phyloP scores from a whole-genome alignment of 441 rosid genomes.

The Metrosideros polymorpha region DNA sequence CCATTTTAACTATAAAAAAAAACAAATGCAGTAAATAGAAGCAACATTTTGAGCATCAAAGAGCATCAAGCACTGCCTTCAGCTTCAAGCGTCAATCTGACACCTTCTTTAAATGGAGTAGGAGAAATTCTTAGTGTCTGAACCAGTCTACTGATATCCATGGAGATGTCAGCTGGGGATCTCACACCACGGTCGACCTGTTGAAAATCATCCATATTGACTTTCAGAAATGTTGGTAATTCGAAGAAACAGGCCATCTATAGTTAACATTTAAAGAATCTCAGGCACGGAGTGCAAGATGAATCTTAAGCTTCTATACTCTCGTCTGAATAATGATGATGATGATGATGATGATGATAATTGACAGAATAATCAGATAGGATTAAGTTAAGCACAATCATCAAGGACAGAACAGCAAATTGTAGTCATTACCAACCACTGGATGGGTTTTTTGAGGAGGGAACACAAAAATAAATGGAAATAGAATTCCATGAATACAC shows the following conservation, averaged over 20 bases:
- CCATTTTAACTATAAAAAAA: neutral
- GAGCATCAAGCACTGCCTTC: constrained; percentile 16
- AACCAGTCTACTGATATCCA: constrained; percentile 66
- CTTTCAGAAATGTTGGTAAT: neutral
- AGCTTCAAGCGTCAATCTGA: constrained; percentile 44
- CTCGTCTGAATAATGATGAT: neutral
- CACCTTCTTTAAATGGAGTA: constrained; percentile 55
- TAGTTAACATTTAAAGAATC: neutral
- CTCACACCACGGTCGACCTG: constrained; percentile 68
- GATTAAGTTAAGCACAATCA: neutral
- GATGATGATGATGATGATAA: neutral
- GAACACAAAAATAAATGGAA: neutral
- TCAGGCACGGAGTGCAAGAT: neutral
- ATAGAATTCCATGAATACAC: neutral
- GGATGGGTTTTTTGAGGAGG: neutral
- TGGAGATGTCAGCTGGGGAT: constrained; percentile 86
- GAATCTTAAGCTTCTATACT: neutral
- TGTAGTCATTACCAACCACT: neutral
- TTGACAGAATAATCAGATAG: neutral
- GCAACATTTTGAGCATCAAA: neutral
- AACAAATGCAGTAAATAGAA: neutral
- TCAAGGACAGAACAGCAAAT: neutral
- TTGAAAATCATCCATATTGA: neutral
- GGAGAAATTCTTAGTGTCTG: constrained; percentile 41
- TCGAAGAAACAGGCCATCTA: neutral